phyloP scores from a whole-genome alignment of 352 stramenopile species.

The Globisporangium uncinulatum region DNA sequence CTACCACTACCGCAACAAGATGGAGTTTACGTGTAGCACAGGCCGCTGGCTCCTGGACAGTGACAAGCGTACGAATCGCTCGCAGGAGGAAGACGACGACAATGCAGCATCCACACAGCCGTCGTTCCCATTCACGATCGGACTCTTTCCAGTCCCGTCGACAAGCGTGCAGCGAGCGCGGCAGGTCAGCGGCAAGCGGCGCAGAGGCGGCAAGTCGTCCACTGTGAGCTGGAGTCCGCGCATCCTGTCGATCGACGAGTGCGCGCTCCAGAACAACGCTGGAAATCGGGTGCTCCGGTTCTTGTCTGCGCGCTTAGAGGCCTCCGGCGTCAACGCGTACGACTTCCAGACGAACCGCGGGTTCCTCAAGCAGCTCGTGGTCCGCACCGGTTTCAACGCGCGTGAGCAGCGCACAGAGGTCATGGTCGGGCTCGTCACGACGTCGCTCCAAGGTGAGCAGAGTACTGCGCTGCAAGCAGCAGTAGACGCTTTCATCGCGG shows the following conservation, averaged over 20 bases:
- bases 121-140: constrained; percentile 48
- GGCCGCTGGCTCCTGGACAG: constrained; percentile 55
- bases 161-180: constrained; percentile 37
- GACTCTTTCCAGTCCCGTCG: constrained; percentile 56
- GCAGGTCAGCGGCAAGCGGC: constrained; percentile 26
- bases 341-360: constrained; percentile 52
- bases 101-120: not conserved
- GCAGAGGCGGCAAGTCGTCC: constrained; percentile 18
- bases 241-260: constrained; percentile 62
- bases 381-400: constrained; percentile 38
- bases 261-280: constrained; percentile 34
- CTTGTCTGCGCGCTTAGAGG: constrained; percentile 24
- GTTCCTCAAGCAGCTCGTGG: constrained; percentile 63
- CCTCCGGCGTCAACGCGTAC: constrained; percentile 35
- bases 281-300: constrained; percentile 42
- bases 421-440: constrained; percentile 67
- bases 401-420: constrained; percentile 23
- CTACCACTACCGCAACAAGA: constrained; percentile 78
- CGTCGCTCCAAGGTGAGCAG: constrained; percentile 30
- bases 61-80: constrained; percentile 19
- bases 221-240: constrained; percentile 47
- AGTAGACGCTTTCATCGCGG: constrained; percentile 21
- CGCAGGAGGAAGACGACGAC: not conserved
- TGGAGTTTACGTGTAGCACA: constrained; percentile 79
- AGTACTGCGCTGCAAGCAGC: constrained; percentile 25